A percentile compares a stretch with the other conserved stretches of the same genome.
Conservation (phyloP, 495 filamentous ascomycete species). For the Penicillium parvum region DNA sequence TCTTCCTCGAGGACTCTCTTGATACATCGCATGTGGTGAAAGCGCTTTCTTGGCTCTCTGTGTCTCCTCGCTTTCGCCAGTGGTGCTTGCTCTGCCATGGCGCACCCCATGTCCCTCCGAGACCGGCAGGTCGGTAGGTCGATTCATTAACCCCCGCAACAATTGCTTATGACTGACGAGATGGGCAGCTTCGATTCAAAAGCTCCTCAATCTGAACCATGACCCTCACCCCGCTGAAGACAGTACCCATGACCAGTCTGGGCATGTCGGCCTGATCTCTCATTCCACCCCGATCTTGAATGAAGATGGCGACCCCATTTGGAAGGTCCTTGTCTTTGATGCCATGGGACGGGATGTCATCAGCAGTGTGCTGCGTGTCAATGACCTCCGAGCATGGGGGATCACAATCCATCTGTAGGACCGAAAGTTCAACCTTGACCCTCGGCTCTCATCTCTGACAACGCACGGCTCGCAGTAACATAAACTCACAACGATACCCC, state of each 20-base stretch:
- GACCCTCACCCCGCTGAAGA: conserved; percentile 52
- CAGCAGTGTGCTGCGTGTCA: conserved; percentile 90
- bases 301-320: conserved; percentile 78
- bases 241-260: conserved; percentile 47
- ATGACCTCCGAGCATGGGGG: conserved; percentile 85
- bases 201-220: conserved; percentile 93
- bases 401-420: conserved; percentile 92
- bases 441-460: conserved; percentile 4
- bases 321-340: conserved; percentile 70
- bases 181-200: conserved; percentile 81
- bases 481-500: conserved; percentile 75
- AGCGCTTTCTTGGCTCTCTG: conserved; percentile 8
- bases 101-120: conserved; percentile 71
- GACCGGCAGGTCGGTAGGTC: conserved; percentile 92
- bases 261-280: conserved; percentile 56
- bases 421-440: neutral
- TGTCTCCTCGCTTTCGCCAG: conserved; percentile 7
- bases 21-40: conserved; percentile 20
- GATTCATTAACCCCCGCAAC: conserved; percentile 8
- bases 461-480: conserved; percentile 52
- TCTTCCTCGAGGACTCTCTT: neutral
- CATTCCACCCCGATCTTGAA: conserved; percentile 77
- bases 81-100: conserved; percentile 52
- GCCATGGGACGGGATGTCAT: conserved; percentile 72
- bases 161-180: conserved; percentile 26